phyloP scores from a whole-genome alignment of 2,329 filamentous ascomycete species.

The Scedosporium minutisporum region DNA sequence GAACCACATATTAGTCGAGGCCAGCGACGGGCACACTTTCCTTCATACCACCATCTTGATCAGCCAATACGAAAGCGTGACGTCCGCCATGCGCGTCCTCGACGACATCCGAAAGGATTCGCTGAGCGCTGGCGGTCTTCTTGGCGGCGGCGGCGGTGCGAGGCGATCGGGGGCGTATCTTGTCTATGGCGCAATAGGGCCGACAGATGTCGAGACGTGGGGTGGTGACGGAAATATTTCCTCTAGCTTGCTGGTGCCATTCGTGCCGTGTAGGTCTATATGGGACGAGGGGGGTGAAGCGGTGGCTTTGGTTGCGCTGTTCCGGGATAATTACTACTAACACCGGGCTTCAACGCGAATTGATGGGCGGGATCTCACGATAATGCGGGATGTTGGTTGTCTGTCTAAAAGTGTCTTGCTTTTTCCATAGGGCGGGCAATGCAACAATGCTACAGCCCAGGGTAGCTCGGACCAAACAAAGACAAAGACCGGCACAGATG shows the following conservation, averaged over 20 bases:
- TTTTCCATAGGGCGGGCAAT: too few relatives aligned
- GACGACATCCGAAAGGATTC: not conserved
- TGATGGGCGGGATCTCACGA: too few relatives aligned
- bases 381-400: too few relatives aligned
- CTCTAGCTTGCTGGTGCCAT: not conserved
- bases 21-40: conserved; percentile 11
- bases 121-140: not conserved
- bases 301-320: conserved; percentile 6
- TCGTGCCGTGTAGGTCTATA: conserved; percentile 5
- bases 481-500: not conserved
- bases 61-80: not conserved
- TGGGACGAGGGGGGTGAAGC: conserved; percentile 1
- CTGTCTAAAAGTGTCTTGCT: too few relatives aligned
- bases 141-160: too few relatives aligned
- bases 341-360: not conserved
- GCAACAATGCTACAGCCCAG: too few relatives aligned
- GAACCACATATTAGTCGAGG: conserved; percentile 19
- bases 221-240: not conserved
- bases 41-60: conserved; percentile 18
- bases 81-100: conserved; percentile 4
- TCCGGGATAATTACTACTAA: not conserved
- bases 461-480: too few relatives aligned
- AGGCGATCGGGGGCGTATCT: not conserved
- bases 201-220: not conserved
- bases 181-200: conserved; percentile 1